Evolutionary conservation across 2,329 filamentous ascomycete species (phyloP).

Genomic region (Penicillium sp.): DNA sequence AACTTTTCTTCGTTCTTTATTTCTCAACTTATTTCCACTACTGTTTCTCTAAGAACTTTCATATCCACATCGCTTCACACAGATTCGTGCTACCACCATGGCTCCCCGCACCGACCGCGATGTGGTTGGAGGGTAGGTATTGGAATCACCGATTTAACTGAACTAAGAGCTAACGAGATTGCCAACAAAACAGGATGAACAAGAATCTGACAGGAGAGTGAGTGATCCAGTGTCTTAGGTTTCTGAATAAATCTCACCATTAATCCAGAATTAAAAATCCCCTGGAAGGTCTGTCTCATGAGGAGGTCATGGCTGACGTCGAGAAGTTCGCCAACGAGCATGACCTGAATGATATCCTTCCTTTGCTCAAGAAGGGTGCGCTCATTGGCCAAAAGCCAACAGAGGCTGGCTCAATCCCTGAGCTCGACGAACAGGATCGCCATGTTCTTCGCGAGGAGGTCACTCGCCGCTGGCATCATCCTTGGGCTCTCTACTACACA

Average conservation of each 20-base stretch:
- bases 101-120: neutral
- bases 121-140: constrained; percentile 13
- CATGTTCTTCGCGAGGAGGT: constrained; percentile 47
- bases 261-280: constrained; percentile 21
- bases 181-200: constrained; percentile 14
- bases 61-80: neutral
- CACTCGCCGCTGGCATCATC: constrained; percentile 51
- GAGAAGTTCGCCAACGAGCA: constrained; percentile 53
- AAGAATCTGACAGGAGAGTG: constrained; percentile 23
- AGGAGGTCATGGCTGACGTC: constrained; percentile 18
- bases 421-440: constrained; percentile 57
- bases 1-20: neutral
- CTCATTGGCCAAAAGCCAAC: constrained; percentile 71
- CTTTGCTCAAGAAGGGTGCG: constrained; percentile 54
- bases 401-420: constrained; percentile 63
- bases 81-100: neutral
- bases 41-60: neutral
- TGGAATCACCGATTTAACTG: neutral
- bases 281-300: constrained; percentile 15
- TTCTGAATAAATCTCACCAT: neutral
- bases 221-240: neutral
- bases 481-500: constrained; percentile 52
- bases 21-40: neutral
- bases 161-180: neutral
- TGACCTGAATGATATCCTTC: constrained; percentile 59